Percentiles rank a stretch among this genome's conserved stretches.
These are phyloP conservation scores for Kernera saxatilis DNA, from an alignment of 345 rosid species.

Conservation along the genomic window DNA sequence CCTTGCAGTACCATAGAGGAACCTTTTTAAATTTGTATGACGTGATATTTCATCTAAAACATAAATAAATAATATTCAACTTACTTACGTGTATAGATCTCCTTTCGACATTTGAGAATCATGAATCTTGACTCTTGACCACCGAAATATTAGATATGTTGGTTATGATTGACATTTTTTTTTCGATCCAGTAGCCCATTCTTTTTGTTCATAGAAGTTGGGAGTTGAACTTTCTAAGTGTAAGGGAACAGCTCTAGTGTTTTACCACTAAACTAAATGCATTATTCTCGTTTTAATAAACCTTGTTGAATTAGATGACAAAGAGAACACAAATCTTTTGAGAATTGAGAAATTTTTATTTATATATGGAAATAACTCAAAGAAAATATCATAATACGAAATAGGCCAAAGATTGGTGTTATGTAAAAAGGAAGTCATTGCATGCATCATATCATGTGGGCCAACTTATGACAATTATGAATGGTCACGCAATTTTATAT, in stretches of 20 bases:
- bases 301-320: not conserved
- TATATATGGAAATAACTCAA: not conserved
- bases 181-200: too few relatives aligned
- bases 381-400: not conserved
- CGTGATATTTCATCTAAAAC: not conserved
- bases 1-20: not conserved
- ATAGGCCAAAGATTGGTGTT: conserved; percentile 14
- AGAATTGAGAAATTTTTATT: not conserved
- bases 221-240: too few relatives aligned
- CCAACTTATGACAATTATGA: conserved; percentile 13
- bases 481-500: not conserved
- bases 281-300: not conserved
- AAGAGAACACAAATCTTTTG: not conserved
- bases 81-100: not conserved
- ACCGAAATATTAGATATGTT: not conserved
- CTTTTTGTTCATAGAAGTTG: too few relatives aligned
- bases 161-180: too few relatives aligned
- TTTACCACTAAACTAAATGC: too few relatives aligned
- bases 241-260: too few relatives aligned
- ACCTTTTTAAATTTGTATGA: conserved; percentile 1
- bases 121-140: not conserved
- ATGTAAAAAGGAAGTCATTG: conserved; percentile 22
- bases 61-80: not conserved
- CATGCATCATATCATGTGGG: conserved; percentile 14
- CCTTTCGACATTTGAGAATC: not conserved